Conservation (phyloP, 139 green algal species). For the Chlorella sp. region DNA sequence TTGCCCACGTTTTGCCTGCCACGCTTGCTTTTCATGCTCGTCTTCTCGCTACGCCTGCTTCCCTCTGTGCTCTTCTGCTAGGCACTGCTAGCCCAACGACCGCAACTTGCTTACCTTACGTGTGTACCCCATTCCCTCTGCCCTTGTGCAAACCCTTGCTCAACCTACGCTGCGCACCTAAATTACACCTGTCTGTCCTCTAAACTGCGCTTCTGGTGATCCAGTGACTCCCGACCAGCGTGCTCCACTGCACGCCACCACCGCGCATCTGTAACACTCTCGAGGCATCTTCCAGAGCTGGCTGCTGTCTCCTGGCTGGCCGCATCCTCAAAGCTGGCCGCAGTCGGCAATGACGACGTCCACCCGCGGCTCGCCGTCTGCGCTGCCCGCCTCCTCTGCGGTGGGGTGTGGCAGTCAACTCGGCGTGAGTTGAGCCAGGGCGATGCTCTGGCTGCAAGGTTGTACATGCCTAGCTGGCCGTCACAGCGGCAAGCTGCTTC, state of each 20-base stretch:
- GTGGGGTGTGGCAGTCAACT: background rate
- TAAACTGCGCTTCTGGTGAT: too few relatives aligned
- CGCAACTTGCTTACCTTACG: too few relatives aligned
- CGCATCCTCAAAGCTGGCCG: background rate
- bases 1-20: background rate
- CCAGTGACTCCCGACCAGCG: too few relatives aligned
- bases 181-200: background rate
- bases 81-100: too few relatives aligned
- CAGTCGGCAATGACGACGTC: slow-evolving; percentile 10
- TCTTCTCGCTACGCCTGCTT: too few relatives aligned
- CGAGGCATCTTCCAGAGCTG: background rate
- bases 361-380: background rate
- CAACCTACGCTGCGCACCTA: background rate
- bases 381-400: slow-evolving; percentile 20
- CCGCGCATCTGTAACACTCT: background rate
- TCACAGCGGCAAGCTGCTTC: background rate
- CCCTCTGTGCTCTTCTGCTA: too few relatives aligned
- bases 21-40: background rate
- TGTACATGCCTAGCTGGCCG: too few relatives aligned
- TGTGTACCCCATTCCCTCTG: too few relatives aligned
- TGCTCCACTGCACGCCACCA: too few relatives aligned
- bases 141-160: too few relatives aligned
- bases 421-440: too few relatives aligned
- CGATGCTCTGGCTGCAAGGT: too few relatives aligned
- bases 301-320: background rate